Evolutionary conservation across 495 filamentous ascomycete species (phyloP), one percentile per base, ranked within the genome.

Genomic region (Penicillium manginii): DNA sequence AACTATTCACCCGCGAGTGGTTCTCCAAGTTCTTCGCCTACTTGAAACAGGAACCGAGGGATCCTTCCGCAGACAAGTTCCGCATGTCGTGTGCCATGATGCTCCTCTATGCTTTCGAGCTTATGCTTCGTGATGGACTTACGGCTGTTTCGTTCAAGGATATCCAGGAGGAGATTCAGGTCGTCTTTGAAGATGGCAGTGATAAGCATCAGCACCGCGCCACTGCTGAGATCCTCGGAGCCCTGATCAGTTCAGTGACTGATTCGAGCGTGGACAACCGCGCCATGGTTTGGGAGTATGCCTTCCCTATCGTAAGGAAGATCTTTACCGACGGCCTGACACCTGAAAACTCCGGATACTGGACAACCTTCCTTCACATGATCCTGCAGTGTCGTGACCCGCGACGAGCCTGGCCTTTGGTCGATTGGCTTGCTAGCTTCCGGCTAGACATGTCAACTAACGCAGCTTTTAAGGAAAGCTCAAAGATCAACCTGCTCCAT

Each of bases 191-290:
- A 21, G 94, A 98, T 75, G 93, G 96, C 23, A 92, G 86, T 60
- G 94, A 99, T 65, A 99, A 97, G 71, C 96, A 99, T 73, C 93
- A 98, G 70, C 94, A 99, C 68, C 89, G 94, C 43, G 96, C 96
- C 8, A 96, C 93, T 18, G 84, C 96, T 4, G 94, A 99, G 71
- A 97, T 99, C 56, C 80, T 99, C 15, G 91, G 91, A 18, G 91
- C 91, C 21, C 69, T 99, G 64, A 78, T 98, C 10, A 82, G 83
- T 43, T 88, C 88, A 32, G 88, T 91, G 45, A 75, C 84, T 2
- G 91, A 96, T 52, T 83, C 88, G 6, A 84, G 85, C 11, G 65
- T 84, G 15, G 83, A 90, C 49, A 84, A 86, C 55, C 86, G 91
- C 18, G 82, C 88, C 22, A 69, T 83, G 67, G 83, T 97, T 14